These are phyloP conservation scores for Somion occarium DNA, from an alignment of 1,284 basidiomycete genomes.

Conservation along the genomic window DNA sequence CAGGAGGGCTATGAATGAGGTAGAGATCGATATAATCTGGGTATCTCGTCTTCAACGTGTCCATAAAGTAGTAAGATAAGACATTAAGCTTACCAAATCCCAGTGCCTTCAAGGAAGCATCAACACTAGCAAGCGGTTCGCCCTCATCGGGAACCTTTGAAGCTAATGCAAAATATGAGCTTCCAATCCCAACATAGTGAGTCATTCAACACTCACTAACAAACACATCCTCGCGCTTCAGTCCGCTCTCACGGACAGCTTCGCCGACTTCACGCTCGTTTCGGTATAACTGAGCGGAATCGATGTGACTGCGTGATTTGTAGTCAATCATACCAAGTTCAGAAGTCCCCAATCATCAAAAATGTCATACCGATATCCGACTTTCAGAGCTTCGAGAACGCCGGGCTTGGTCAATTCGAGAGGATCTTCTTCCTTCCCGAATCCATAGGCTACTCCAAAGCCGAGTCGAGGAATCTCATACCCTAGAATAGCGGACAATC, in stretches of 20 bases:
- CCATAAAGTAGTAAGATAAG: neutral
- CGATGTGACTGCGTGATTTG: constrained; percentile 46
- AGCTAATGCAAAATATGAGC: constrained; percentile 6
- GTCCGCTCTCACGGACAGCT: constrained; percentile 49
- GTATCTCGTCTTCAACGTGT: neutral
- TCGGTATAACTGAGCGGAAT: constrained; percentile 68
- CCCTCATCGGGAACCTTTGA: constrained; percentile 3
- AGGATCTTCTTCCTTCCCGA: constrained; percentile 10
- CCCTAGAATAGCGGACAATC: constrained; percentile 27
- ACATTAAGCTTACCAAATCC: constrained; percentile 15
- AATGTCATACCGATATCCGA: constrained; percentile 53
- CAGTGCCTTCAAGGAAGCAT: constrained; percentile 17
- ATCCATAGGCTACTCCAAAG: constrained; percentile 63
- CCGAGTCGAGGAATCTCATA: constrained; percentile 69
- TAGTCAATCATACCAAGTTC: neutral
- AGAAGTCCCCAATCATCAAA: no score
- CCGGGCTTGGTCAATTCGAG: constrained; percentile 56
- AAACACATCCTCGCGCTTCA: constrained; percentile 58
- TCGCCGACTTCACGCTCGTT: constrained; percentile 70
- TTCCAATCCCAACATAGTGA: neutral
- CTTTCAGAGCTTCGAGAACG: constrained; percentile 62
- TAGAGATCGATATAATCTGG: constrained; percentile 55
- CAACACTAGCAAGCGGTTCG: constrained; percentile 9
- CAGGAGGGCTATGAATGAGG: constrained; percentile 51
- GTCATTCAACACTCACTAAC: constrained; percentile 45